A percentile compares a stretch with the other conserved stretches of the same genome.
Conservation (phyloP, 225 moss, liverwort and hornwort genomes). For the Rhytidiadelphus loreus region DNA sequence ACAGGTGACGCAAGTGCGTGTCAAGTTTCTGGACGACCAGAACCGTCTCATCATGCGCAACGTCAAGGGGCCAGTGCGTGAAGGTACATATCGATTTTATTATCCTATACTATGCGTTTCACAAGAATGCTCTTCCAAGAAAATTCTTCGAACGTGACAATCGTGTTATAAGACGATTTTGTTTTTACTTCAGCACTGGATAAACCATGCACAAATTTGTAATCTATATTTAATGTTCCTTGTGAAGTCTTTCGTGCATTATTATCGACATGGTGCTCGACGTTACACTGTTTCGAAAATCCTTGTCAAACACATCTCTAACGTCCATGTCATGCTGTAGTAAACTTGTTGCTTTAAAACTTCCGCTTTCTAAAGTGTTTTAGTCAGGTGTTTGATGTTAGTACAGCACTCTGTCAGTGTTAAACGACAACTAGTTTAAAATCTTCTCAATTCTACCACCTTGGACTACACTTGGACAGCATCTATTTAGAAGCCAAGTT, state of each 20-base stretch:
- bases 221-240: neutral
- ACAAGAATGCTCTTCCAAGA: too few species aligned
- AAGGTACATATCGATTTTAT: conserved; percentile 2
- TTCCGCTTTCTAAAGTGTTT: neutral
- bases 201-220: neutral
- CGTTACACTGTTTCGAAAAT: too few species aligned
- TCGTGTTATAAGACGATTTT: neutral
- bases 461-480: neutral
- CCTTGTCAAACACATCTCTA: neutral
- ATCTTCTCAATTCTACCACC: neutral
- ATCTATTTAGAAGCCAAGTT: neutral
- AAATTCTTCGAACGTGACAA: too few species aligned
- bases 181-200: neutral
- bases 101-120: neutral
- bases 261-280: neutral
- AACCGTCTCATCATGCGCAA: conserved; percentile 64
- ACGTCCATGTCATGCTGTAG: neutral
- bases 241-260: neutral
- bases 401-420: too few species aligned
- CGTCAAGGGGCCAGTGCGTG: conserved; percentile 61
- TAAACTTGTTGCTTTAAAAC: too few species aligned
- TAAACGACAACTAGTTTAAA: too few species aligned
- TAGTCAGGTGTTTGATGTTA: neutral
- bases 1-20: conserved; percentile 64
- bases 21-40: conserved; percentile 63